Evolutionary conservation across 1,139 yeast genomes (phyloP), one percentile per base, ranked within the genome.

Genomic region (Kodamaea plutei): DNA sequence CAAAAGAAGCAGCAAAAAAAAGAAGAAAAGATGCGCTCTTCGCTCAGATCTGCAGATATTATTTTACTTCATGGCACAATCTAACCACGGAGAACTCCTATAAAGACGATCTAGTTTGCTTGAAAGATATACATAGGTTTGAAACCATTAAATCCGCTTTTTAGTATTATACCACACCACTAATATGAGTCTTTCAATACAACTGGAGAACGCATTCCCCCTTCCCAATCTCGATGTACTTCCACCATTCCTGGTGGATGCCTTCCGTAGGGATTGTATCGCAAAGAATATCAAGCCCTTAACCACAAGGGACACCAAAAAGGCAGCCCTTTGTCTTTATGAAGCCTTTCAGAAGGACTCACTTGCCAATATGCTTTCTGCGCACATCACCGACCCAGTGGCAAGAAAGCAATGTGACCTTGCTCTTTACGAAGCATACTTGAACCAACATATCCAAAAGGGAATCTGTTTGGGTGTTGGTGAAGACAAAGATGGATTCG

Each of bases 401-500:
- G 52, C 63, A 19, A 63, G 61, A 33, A 52, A 54, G 24, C 46
- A 56, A 33, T 64, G 73, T 36, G 82, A 76, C 44, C 36, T 59
- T 12, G 57, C 59, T 22, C 57, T 78, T 28, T 78, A 74, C 44
- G 80, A 74, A 44, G 72, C 77, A 12, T 76, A 78, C 46, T 58
- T 76, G 17, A 63, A 61, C 36, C 79, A 79, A 33, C 83, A 77
- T 48, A 62, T 79, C 26, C 49, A 65, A 38, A 68, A 73, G 34
- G 85, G 85, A 1, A 38, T 75, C 11, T 78, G 71, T 14, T 50
- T 76, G 20, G 83, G 75, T 1, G 53, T 65, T 26, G 62, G 62
- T 31, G 74, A 68, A 34, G 38, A 51, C 4, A 60, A 61, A 4
- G 67, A 66, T 8, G 63, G 61, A 8, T 79, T 73, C 50, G 84